Conservation (phyloP, 192 early-diverging fungal genomes). For the Spinellus fusiger region DNA sequence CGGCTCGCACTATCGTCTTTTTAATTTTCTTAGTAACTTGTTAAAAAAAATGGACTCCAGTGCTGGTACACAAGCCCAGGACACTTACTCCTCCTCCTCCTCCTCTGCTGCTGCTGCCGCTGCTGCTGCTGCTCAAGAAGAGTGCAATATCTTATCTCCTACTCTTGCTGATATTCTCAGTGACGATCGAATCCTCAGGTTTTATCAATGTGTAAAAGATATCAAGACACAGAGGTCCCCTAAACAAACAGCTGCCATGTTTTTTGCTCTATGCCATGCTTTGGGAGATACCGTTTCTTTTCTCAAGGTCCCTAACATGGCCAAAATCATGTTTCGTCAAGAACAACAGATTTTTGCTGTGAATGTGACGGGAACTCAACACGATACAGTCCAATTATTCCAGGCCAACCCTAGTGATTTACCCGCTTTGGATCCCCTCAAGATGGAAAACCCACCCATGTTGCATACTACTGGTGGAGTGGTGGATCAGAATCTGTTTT, state of each 20-base stretch:
- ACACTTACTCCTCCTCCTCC: background rate
- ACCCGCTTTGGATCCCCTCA: background rate
- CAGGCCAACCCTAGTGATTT: constrained; percentile 1
- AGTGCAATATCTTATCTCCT: constrained; percentile 24
- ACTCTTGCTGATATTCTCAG: constrained; percentile 28
- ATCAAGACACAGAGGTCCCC: constrained; percentile 25
- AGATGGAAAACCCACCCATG: background rate
- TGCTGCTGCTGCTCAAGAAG: background rate
- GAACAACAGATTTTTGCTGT: constrained; percentile 29
- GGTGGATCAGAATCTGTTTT: background rate
- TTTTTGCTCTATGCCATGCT: constrained; percentile 29
- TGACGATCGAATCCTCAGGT: constrained; percentile 21
- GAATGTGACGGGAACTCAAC: constrained; percentile 23
- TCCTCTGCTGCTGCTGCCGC: too few species aligned
- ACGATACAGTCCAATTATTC: constrained; percentile 18
- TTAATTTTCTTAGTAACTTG: background rate
- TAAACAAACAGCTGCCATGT: constrained; percentile 25
- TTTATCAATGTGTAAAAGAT: constrained; percentile 33
- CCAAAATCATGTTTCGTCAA: constrained; percentile 30
- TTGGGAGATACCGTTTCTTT: constrained; percentile 25
- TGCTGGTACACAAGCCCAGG: background rate
- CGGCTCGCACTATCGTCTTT: background rate
- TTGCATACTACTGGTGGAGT: background rate
- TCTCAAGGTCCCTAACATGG: constrained; percentile 29
- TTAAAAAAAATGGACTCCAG: background rate